Conservation (phyloP, 2,329 filamentous ascomycete genomes). For the Xylaria sp. region DNA sequence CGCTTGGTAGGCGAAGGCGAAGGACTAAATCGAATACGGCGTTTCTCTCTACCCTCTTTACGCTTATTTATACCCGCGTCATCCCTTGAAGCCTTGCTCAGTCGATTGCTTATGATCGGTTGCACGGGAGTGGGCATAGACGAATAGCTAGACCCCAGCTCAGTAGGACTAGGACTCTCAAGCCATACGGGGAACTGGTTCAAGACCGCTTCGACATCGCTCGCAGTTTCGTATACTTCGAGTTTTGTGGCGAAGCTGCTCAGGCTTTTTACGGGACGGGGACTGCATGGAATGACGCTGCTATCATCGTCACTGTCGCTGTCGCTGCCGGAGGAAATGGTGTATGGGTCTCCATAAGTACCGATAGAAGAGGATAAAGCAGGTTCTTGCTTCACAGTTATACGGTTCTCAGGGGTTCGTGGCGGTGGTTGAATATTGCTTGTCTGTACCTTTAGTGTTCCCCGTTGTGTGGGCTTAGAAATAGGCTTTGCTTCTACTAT, state of each 20-base stretch:
- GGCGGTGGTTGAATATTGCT: background rate
- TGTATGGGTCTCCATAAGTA: constrained; percentile 41
- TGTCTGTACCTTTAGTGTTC: background rate
- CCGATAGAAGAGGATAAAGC: constrained; percentile 6
- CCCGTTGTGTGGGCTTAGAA: background rate
- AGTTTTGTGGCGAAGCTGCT: constrained; percentile 9
- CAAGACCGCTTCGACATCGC: constrained; percentile 29
- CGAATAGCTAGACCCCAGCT: background rate
- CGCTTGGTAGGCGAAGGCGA: constrained; percentile 2
- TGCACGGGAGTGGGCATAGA: background rate
- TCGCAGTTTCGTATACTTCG: constrained; percentile 23
- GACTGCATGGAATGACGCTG: background rate
- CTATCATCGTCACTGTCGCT: constrained; percentile 1
- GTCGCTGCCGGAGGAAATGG: constrained; percentile 43
- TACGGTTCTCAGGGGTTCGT: constrained; percentile 11
- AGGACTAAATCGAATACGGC: constrained; percentile 13
- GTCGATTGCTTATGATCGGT: background rate
- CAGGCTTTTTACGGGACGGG: background rate
- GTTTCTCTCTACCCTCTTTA: background rate
- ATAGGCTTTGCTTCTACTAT: background rate
- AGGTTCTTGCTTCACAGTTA: background rate
- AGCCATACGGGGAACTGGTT: constrained; percentile 21
- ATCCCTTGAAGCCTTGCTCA: background rate
- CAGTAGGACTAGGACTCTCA: constrained; percentile 6
- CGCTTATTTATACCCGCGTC: background rate